Base-by-base conservation (phyloP, 2,329 filamentous ascomycete species). In the Paraconiothyrium sp. region DNA sequence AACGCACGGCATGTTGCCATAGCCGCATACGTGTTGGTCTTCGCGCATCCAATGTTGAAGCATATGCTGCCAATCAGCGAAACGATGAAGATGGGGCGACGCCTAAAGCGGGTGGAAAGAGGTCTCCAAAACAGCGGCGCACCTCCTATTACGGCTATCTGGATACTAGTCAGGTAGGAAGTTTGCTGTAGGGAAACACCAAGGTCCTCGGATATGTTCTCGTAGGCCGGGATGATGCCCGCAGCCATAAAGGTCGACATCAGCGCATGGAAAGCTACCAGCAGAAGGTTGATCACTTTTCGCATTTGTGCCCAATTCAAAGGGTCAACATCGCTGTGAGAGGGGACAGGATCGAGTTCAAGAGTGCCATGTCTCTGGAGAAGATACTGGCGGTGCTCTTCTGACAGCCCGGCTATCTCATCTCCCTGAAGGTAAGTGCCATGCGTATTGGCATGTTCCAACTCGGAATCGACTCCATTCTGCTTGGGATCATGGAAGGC, bases 81-180 rank as follows among this genome's bases (percentile, higher is more conserved):
- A 46, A 86, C 69, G 34, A 87, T 76, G 72, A 85, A 86, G 30
- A 87, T 80, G 0, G 85, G 85, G 4, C 85, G 80, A 1, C 86
- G 82, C 7, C 86, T 86, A 63, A 81, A 88, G 27, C 80, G 78
- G 44, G 84, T 82, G 0, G 85, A 83, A 1, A 89, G 71, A 0
- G 86, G 86, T 43, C 82, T 81, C 86, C 86, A 88, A 66, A 88
- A 80, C 1, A 89, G 73, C 0, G 86, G 85, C 0, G 81, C 83
- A 16, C 76, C 81, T 10, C 85, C 85, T 0, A 87, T 76, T 11
- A 88, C 81, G 5, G 82, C 82, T 54, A 87, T 87, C 59, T 84
- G 82, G n/a, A 87, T 72, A 0, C 84, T 85, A 0, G 84, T 86
- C 14, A 88, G 77, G 67, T 88, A 88, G 2, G 81, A 83, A 0